Conservation (phyloP, 2,329 filamentous ascomycete species). For the Verticillium klebahnii region DNA sequence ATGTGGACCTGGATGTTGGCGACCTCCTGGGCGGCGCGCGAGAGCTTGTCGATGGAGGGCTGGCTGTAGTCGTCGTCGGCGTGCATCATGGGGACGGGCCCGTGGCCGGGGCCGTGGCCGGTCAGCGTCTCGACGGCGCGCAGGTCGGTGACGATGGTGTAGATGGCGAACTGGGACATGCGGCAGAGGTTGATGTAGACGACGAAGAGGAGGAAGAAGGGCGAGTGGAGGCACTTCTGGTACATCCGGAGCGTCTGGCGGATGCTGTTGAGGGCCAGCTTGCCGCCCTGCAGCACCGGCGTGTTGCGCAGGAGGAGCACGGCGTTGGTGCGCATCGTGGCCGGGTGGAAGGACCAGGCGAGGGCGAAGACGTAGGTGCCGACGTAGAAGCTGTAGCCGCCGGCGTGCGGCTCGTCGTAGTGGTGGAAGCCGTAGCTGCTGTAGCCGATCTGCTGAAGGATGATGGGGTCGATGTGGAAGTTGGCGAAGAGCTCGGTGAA, state of each 20-base stretch:
- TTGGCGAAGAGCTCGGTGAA: neutral
- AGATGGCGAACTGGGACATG: slow-evolving; percentile 2
- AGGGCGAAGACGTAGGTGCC: slow-evolving; percentile 9
- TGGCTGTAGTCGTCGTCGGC: neutral
- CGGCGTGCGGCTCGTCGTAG: slow-evolving; percentile 2
- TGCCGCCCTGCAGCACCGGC: slow-evolving; percentile 1
- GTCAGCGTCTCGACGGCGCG: slow-evolving; percentile 3
- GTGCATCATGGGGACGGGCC: neutral
- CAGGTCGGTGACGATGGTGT: slow-evolving; percentile 3
- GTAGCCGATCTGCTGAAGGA: slow-evolving; percentile 6
- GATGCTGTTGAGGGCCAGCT: neutral
- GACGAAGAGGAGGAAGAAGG: slow-evolving; percentile 7
- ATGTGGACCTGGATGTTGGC: slow-evolving; percentile 7
- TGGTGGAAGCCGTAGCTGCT: slow-evolving; percentile 9
- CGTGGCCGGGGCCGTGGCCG: slow-evolving; percentile 2
- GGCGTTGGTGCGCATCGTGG: slow-evolving; percentile 4
- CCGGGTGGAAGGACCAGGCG: slow-evolving; percentile 6
- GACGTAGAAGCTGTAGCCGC: slow-evolving; percentile 7
- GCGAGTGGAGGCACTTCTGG: neutral
- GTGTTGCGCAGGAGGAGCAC: slow-evolving; percentile 7
- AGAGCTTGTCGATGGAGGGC: slow-evolving; percentile 3
- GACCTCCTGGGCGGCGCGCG: slow-evolving; percentile 6
- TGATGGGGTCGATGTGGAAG: slow-evolving; percentile 4
- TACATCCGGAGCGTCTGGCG: neutral
- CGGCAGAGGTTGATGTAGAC: slow-evolving; percentile 4